Evolutionary conservation across 2,329 filamentous ascomycete species (phyloP), one percentile per base, ranked within the genome.

Genomic region (Monilinia fructicola): DNA sequence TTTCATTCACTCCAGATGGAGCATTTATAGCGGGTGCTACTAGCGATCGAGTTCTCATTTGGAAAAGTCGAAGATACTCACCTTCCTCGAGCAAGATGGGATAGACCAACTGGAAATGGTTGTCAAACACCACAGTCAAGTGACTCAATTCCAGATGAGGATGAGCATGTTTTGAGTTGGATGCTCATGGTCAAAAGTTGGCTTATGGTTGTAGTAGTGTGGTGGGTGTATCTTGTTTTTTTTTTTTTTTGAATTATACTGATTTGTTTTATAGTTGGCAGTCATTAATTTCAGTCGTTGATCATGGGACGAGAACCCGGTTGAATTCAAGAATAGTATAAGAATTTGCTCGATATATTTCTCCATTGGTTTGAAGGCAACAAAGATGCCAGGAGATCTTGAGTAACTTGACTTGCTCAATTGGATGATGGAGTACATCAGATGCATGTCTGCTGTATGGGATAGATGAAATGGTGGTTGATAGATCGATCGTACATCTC

Each of bases 1-100:
- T 89, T 2, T 81, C 86, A 1, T 88, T 89, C 68, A 87, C 85
- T 0, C 86, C 87, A 0, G 85, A 88, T 68, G 87, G 87, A 1
- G 82, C 82, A 26, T 87, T 87, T 70, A 82, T 89, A 62, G 87
- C 87, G 0, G 86, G 85, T 5, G 86, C 85, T 6, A 88, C 86
- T 0, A 81, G 81, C 26, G 82, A 83, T 44, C 81, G 81, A 66
- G 84, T 89, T 18, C 77, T 88, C 50, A 87, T 89, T 55, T 89
- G 87, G 85, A 88, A 88, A 87, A 73, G 83, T 88, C 16, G 85
- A 84, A 68, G 86, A 86, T 63, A 79, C 83, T 55, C 78, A 80
- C 35, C 80, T 87, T 55, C 87, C 87, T 5, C 80, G 84, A 55
- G 87, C 87, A 21, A 85, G 81, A 72, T 89, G 87, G 86, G 84